Base-by-base conservation (phyloP, 441 rosid genomes). In the Gossypium lobatum region DNA sequence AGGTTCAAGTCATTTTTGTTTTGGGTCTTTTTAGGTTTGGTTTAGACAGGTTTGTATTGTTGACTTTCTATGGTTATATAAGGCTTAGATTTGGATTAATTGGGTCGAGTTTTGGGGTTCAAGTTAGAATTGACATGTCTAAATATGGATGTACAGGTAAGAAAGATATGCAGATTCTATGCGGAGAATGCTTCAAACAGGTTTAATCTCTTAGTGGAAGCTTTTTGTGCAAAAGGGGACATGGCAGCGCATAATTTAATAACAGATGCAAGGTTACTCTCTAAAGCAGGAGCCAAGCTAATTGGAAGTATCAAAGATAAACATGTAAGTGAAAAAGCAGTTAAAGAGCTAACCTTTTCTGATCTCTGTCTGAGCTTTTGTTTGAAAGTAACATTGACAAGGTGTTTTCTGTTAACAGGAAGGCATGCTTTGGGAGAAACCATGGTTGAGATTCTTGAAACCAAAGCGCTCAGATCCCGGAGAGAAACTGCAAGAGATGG, bases 361-460 rank as follows among this genome's bases (percentile, higher is more conserved):
- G 21, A 45, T 65, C 55, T 14, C 21, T 23, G 39, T 66, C 54
- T 23, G 58, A 11, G 16, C 45, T 45, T 64, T 46, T 8, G 1
- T 25, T 1, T 52, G 57, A 17, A 31, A 48, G 52, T 45, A 25
- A 25, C 42, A 61, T 75, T 42, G 58, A 2, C 53, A n/a, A 28
- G 39, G 2, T 13, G 2, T 68, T 45, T 26, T 61, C 17, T 65
- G 63, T 14, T 73, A 65, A 78, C 88, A 91, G 95, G 84, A 85
- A 2, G 82, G 85, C 37, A 78, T 83, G 79, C 34, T 58, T 18
- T 88, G 95, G 89, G 98, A 93, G 87, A 79, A 85, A 82, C 93
- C 95, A 18, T 85, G 85, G 75, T 73, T 83, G 64, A 75, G 81
- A 75, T 82, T 85, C 74, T 74, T 68, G 18, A 84, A 85, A 68